phyloP scores from a whole-genome alignment of 352 stramenopile genomes.

The Pythium dissotocum region DNA sequence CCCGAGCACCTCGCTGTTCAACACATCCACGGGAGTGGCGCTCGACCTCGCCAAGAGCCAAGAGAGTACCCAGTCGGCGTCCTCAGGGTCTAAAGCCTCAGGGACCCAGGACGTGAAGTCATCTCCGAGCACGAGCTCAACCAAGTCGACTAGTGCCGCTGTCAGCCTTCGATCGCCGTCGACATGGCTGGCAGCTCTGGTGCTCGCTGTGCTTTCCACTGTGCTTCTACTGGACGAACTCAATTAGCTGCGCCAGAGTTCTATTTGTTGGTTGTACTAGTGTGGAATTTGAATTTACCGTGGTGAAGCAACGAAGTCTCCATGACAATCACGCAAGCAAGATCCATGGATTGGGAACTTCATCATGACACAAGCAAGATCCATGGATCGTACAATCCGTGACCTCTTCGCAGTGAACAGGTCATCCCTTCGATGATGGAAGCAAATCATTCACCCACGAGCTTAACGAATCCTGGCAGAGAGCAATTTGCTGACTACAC shows the following conservation, averaged over 20 bases:
- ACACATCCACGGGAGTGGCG: background rate
- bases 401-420: background rate
- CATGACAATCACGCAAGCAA: no score
- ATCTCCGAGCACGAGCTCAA: background rate
- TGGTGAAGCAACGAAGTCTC: no score
- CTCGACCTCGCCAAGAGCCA: background rate
- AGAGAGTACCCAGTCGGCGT: background rate
- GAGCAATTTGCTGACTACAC: background rate
- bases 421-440: background rate
- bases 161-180: background rate
- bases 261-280: no score
- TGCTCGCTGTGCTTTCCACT: background rate
- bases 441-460: background rate
- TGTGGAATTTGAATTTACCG: no score
- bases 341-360: no score
- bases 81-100: background rate
- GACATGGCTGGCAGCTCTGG: background rate
- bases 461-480: background rate
- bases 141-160: background rate
- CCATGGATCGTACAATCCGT: no score
- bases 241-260: background rate
- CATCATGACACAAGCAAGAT: no score
- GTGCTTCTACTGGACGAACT: background rate
- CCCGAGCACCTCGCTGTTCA: background rate
- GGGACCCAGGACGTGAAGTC: background rate